Evolutionary conservation across 1,284 basidiomycete species (phyloP).

Genomic region (Fomitopsis betulina): DNA sequence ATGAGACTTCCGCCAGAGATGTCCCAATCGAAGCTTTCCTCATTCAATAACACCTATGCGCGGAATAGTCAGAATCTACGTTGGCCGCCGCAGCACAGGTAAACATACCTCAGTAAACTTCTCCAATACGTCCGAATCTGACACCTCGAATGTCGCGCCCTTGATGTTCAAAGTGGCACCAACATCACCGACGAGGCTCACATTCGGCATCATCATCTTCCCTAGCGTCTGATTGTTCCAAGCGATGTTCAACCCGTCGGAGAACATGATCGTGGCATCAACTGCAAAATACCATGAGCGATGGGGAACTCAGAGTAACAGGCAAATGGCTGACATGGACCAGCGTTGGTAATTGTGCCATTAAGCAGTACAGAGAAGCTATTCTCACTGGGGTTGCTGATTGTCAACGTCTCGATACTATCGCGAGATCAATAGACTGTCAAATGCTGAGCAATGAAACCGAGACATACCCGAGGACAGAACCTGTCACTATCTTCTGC

Average conservation of each 20-base stretch:
- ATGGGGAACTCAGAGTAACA: not conserved
- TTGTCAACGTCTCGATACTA: not conserved
- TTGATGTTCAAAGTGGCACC: not conserved
- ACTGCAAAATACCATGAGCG: not conserved
- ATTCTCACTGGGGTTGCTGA: not conserved
- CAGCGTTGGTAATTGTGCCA: not conserved
- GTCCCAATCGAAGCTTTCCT: not conserved
- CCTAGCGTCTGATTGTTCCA: not conserved
- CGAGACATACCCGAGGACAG: not conserved
- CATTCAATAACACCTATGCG: not conserved
- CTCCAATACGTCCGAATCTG: not conserved
- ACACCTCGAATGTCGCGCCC: not conserved
- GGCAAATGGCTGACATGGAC: not conserved
- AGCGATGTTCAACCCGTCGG: not conserved
- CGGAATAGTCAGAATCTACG: not conserved
- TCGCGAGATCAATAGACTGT: not conserved
- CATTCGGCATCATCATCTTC: not conserved
- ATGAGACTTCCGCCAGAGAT: not conserved
- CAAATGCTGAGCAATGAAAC: not conserved
- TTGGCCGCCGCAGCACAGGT: not conserved
- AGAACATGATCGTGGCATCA: not conserved
- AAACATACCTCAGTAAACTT: not conserved
- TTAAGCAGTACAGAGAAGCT: not conserved
- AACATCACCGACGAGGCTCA: not conserved
- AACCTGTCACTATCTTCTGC: not conserved